phyloP scores from a whole-genome alignment of 768 basidiomycete species.

The Calocybe gangraenosa region DNA sequence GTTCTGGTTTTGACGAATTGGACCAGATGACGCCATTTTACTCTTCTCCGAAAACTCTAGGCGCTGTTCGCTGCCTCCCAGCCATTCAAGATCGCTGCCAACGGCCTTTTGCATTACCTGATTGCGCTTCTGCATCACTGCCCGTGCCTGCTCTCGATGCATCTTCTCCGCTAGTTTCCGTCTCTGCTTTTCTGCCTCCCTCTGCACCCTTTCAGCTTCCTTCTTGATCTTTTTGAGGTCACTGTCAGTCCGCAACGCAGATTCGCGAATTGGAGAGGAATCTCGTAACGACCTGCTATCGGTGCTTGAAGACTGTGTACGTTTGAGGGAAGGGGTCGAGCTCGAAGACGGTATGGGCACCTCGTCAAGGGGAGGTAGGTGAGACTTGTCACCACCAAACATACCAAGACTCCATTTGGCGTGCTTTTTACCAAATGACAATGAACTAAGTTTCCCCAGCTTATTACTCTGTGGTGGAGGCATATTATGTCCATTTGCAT shows the following conservation, averaged over 20 bases:
- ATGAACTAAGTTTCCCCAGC: slow-evolving; percentile 51
- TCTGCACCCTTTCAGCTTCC: slow-evolving; percentile 71
- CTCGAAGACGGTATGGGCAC: slow-evolving; percentile 43
- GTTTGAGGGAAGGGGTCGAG: slow-evolving; percentile 68
- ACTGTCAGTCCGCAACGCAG: slow-evolving; percentile 33
- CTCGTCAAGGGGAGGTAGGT: slow-evolving; percentile 75
- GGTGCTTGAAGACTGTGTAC: slow-evolving; percentile 73
- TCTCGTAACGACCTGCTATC: slow-evolving; percentile 67
- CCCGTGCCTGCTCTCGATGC: slow-evolving; percentile 84
- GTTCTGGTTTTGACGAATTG: slow-evolving; percentile 56
- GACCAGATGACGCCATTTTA: slow-evolving; percentile 56
- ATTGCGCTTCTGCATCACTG: slow-evolving; percentile 88
- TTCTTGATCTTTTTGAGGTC: slow-evolving; percentile 79
- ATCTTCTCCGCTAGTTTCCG: slow-evolving; percentile 70
- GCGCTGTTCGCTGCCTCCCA: slow-evolving; percentile 41
- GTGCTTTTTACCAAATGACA: slow-evolving; percentile 67
- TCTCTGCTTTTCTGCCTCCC: slow-evolving; percentile 82
- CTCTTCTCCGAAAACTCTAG: slow-evolving; percentile 40
- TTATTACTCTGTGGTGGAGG: slow-evolving; percentile 43
- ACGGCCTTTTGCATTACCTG: slow-evolving; percentile 61
- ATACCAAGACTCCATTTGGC: slow-evolving; percentile 64
- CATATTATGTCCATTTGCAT: slow-evolving; percentile 30
- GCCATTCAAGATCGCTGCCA: slow-evolving; percentile 63
- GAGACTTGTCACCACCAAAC: slow-evolving; percentile 72
- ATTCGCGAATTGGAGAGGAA: slow-evolving; percentile 37